Conservation (phyloP, 768 basidiomycete species). For the Podaxis sp. region DNA sequence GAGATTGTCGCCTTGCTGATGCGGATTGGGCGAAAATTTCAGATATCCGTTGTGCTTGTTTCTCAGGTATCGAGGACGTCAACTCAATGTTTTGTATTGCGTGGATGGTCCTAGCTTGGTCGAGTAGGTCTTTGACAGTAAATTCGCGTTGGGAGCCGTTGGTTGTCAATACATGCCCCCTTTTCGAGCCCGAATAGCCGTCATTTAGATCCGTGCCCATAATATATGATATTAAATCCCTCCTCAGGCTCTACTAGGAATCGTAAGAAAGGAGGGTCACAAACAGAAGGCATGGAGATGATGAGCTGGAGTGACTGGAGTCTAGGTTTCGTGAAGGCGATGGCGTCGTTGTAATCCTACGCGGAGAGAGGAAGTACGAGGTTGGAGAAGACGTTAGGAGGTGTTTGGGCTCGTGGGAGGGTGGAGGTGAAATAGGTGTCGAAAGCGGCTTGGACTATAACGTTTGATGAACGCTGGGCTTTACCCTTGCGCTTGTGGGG, state of each 20-base stretch:
- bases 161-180: slow-evolving; percentile 73
- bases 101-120: slow-evolving; percentile 53
- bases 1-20: slow-evolving; percentile 41
- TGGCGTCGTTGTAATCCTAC: slow-evolving; percentile 47
- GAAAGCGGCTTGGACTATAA: slow-evolving; percentile 24
- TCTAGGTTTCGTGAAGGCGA: slow-evolving; percentile 27
- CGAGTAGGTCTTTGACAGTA: slow-evolving; percentile 54
- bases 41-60: slow-evolving; percentile 62
- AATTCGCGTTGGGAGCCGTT: slow-evolving; percentile 77
- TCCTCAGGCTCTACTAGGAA: slow-evolving; percentile 70
- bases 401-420: too few species aligned
- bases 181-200: slow-evolving; percentile 60
- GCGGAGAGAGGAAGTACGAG: too few species aligned
- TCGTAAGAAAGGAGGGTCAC: slow-evolving; percentile 47
- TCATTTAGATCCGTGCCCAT: slow-evolving; percentile 87
- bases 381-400: too few species aligned
- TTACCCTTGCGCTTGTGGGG: too few species aligned
- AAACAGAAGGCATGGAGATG: slow-evolving; percentile 29
- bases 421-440: too few species aligned
- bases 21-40: slow-evolving; percentile 44
- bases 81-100: too few species aligned
- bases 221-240: slow-evolving; percentile 87
- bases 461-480: too few species aligned
- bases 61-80: slow-evolving; percentile 44
- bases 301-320: slow-evolving; percentile 30